Evolutionary conservation across 768 basidiomycete species (phyloP), one percentile per base, ranked within the genome.

Genomic region (Wakefieldia striispora): DNA sequence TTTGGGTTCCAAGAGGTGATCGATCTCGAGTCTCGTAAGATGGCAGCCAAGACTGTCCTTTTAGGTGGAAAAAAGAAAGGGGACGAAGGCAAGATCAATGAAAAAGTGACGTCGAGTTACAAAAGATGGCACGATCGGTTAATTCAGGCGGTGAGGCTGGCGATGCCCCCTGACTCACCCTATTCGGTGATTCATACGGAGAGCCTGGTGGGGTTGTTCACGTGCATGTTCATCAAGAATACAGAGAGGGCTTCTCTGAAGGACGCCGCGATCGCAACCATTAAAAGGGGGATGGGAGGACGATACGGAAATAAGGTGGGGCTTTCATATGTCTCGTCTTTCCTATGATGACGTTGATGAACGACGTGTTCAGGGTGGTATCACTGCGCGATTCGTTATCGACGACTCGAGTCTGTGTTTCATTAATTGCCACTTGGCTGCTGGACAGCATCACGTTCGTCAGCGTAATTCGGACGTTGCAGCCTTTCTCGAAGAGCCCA

Each of bases 1-100:
- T 95, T 99, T 59, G 94, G 94, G 2, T 88, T 98, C 68, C 95
- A 99, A 68, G 95, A 98, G 70, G 80, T 97, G 34, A 91, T 99
- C 52, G 93, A 97, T 63, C 80, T 99, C n/a, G 94, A 97, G 58
- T 85, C 82, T 55, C 84, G 91, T 53, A 92, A 85, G 70, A 84
- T 97, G 75, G 85, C 88, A 1, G 95, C 95, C 59, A 95, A 97
- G 71, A 91, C 86, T n/a, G 83, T 98, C 23, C 63, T 99, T 0
- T 76, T 95, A 6, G 87, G 86, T 6, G 75, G 77, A 14, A 80
- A 84, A 56, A 90, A 85, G 70, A 82, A 79, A 51, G 66, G 71
- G 14, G 79, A 81, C 31, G 77, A 75, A 5, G 69, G 76, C 36
- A 68, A 67, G 47, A 60, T 70, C 7, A 86, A 88, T 14, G 90